Conservation (phyloP, 2,329 filamentous ascomycete genomes). For the Ophioceras dolichostomum region DNA sequence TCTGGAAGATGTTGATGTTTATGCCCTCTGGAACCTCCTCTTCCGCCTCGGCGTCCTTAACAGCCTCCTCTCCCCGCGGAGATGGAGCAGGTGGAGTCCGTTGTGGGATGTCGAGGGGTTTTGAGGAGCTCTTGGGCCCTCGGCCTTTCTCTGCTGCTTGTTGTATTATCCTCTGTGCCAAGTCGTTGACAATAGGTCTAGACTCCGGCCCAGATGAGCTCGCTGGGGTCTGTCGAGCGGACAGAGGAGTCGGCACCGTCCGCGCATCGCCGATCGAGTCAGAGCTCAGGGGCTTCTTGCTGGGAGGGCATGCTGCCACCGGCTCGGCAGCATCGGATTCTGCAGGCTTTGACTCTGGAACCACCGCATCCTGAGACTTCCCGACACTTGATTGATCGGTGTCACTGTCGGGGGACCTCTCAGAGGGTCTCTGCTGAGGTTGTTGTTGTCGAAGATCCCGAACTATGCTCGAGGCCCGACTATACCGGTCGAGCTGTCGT, state of each 20-base stretch:
- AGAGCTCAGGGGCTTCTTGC: neutral
- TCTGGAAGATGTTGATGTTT: conserved; percentile 36
- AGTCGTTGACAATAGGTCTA: neutral
- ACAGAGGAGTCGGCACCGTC: neutral
- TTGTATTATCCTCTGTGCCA: neutral
- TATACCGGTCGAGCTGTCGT: conserved; percentile 39
- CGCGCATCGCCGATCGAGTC: neutral
- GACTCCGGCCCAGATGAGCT: too few species aligned
- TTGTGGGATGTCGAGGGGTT: too few species aligned
- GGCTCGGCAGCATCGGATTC: too few species aligned
- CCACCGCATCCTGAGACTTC: neutral
- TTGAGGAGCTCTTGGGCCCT: too few species aligned
- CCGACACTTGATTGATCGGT: neutral
- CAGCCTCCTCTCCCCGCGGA: conserved; percentile 8
- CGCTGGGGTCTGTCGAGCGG: neutral
- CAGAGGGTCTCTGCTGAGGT: neutral
- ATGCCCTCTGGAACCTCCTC: conserved; percentile 25
- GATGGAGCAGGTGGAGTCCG: too few species aligned
- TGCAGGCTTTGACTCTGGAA: too few species aligned
- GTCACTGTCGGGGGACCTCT: neutral
- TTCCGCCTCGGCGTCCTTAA: conserved; percentile 16
- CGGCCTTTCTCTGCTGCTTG: neutral
- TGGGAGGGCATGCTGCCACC: too few species aligned
- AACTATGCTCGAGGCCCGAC: conserved; percentile 30
- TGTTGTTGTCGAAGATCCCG: conserved; percentile 14